Percentiles rank a stretch among this genome's conserved stretches.
phyloP scores from a whole-genome alignment of 2,329 filamentous ascomycete species.

The Stemphylium beticola region DNA sequence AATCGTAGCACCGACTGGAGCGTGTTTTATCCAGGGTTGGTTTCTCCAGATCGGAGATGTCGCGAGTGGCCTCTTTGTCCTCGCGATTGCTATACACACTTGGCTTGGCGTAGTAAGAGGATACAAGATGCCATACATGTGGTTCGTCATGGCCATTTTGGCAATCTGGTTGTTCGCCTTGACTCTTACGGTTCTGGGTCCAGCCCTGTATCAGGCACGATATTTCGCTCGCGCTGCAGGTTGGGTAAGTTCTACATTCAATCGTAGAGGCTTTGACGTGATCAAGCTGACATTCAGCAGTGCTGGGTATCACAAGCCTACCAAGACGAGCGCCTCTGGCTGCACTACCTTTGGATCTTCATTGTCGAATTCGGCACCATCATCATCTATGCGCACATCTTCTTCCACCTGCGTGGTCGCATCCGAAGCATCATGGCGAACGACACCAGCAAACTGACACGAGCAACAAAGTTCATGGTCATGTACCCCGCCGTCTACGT shows the following conservation, averaged over 20 bases:
- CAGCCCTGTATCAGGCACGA: conserved; percentile 49
- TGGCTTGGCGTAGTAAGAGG: conserved; percentile 58
- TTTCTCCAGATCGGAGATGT: conserved; percentile 61
- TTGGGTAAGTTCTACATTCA: conserved; percentile 38
- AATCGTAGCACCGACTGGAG: conserved; percentile 52
- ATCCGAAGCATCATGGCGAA: conserved; percentile 49
- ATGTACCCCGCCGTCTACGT: conserved; percentile 70
- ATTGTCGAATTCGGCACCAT: conserved; percentile 60
- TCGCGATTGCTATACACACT: conserved; percentile 62
- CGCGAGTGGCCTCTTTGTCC: conserved; percentile 59
- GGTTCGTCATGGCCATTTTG: conserved; percentile 54
- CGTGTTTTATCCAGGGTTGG: conserved; percentile 59
- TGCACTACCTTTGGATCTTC: conserved; percentile 63
- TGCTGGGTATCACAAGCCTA: conserved; percentile 58
- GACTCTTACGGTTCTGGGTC: conserved; percentile 56
- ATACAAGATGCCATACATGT: conserved; percentile 53
- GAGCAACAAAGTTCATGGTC: conserved; percentile 63
- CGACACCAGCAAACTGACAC: conserved; percentile 43
- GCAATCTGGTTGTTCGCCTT: conserved; percentile 56
- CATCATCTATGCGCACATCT: conserved; percentile 56
- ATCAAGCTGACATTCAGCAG: conserved; percentile 25
- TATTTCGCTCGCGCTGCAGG: conserved; percentile 58
- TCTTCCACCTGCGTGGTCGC: conserved; percentile 55
- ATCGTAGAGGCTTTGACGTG: background rate
- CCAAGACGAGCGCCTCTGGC: conserved; percentile 56